Percentiles rank a stretch among this genome's conserved stretches.
phyloP scores from a whole-genome alignment of 768 basidiomycete species.

The Suillus hirtellus region DNA sequence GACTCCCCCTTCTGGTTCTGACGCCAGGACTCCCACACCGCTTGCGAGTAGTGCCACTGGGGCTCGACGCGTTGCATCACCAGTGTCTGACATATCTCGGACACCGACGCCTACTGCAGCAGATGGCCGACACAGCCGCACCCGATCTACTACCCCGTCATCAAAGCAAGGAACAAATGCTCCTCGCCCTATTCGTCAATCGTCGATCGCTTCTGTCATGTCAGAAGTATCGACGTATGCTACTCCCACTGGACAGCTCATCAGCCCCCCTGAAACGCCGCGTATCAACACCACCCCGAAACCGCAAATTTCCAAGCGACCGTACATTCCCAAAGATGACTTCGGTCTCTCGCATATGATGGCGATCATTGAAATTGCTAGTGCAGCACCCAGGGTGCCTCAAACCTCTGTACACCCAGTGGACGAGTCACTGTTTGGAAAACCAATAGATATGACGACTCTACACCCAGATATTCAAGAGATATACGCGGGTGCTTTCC shows the following conservation, averaged over 20 bases:
- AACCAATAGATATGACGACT: conserved; percentile 55
- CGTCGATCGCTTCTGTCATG: conserved; percentile 74
- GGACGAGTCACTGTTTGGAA: conserved; percentile 74
- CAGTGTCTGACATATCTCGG: conserved; percentile 27
- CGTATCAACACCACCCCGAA: conserved; percentile 27
- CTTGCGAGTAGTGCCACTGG: conserved; percentile 15
- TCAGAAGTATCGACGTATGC: conserved; percentile 56
- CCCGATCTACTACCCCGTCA: conserved; percentile 28
- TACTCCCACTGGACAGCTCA: conserved; percentile 38
- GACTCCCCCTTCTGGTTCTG: conserved; percentile 14
- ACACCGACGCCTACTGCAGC: conserved; percentile 28
- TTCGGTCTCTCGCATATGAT: conserved; percentile 88
- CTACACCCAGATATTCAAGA: conserved; percentile 74
- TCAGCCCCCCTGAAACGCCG: conserved; percentile 27
- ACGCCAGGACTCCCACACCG: conserved; percentile 34
- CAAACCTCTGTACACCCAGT: conserved; percentile 55
- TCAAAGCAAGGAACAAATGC: conserved; percentile 31
- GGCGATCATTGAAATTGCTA: conserved; percentile 77
- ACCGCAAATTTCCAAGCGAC: conserved; percentile 41
- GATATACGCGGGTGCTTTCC: conserved; percentile 69
- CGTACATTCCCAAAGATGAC: conserved; percentile 69
- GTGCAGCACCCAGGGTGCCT: conserved; percentile 38
- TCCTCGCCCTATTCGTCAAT: conserved; percentile 48
- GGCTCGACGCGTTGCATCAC: conserved; percentile 23
- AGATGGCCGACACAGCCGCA: conserved; percentile 15